These are phyloP conservation scores for Amanita fuliginea DNA, from an alignment of 768 basidiomycete genomes.

Conservation along the genomic window DNA sequence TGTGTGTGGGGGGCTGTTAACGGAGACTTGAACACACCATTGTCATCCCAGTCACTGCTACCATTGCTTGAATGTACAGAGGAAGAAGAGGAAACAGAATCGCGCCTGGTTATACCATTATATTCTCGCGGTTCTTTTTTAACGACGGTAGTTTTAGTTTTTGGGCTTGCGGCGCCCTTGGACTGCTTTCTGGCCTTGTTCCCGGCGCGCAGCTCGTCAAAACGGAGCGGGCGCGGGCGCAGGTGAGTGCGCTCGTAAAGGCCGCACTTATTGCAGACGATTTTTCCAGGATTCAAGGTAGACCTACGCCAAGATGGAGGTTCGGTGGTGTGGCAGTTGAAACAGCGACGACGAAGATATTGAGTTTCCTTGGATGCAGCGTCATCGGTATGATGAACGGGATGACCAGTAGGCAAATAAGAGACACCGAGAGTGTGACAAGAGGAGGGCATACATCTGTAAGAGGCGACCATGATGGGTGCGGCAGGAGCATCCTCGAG, in stretches of 20 bases:
- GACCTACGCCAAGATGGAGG: conserved; percentile 83
- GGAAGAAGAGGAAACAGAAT: conserved; percentile 51
- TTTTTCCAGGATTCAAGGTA: conserved; percentile 84
- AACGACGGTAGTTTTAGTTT: conserved; percentile 27
- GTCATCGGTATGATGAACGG: conserved; percentile 84
- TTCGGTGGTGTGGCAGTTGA: conserved; percentile 88
- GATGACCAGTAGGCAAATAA: conserved; percentile 38
- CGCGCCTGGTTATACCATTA: conserved; percentile 37
- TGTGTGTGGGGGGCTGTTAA: background rate
- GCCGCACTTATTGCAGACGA: conserved; percentile 92
- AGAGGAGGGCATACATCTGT: conserved; percentile 24
- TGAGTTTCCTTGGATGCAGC: conserved; percentile 87
- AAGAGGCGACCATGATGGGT: conserved; percentile 54
- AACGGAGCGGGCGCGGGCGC: conserved; percentile 71
- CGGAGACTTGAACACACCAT: conserved; percentile 34
- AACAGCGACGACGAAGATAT: conserved; percentile 78
- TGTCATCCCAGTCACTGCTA: conserved; percentile 77
- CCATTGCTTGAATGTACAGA: conserved; percentile 46
- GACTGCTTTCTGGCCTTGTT: conserved; percentile 65
- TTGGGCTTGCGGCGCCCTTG: conserved; percentile 26
- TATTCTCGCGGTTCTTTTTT: conserved; percentile 58
- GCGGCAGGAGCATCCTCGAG: conserved; percentile 44
- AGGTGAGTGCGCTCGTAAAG: conserved; percentile 85
- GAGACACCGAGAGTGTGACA: conserved; percentile 25
- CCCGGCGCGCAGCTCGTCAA: conserved; percentile 82